These are phyloP conservation scores for Phoma sp. DNA, from an alignment of 2,329 filamentous ascomycete genomes.

Conservation along the genomic window DNA sequence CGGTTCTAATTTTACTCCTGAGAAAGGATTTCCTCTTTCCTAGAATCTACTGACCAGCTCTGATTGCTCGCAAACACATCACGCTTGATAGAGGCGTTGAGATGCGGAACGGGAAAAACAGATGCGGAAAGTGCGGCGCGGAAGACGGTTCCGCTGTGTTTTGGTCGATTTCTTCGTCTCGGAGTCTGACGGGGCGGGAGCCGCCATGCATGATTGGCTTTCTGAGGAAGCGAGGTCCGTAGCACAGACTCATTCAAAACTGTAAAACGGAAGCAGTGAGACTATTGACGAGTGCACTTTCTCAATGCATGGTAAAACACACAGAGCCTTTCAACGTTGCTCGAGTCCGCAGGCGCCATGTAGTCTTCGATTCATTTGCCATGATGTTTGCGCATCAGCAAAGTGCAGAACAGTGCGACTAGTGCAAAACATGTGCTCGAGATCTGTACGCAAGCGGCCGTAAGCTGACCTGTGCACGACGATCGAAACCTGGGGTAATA, in stretches of 20 bases:
- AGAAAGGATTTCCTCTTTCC: not conserved
- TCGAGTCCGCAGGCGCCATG: too few species aligned
- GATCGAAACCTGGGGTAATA: too few species aligned
- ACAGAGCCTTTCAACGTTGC: too few species aligned
- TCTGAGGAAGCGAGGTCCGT: not conserved
- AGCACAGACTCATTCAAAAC: too few species aligned
- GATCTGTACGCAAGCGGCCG: too few species aligned
- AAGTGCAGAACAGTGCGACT: not conserved
- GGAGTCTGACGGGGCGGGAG: not conserved
- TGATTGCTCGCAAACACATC: not conserved
- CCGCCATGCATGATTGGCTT: constrained; percentile 1
- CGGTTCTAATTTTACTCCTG: too few species aligned
- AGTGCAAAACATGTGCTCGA: too few species aligned
- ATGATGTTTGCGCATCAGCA: not conserved
- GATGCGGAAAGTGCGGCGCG: constrained; percentile 1
- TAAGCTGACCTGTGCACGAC: too few species aligned
- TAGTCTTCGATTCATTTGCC: too few species aligned
- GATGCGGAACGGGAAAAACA: not conserved
- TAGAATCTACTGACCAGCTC: not conserved
- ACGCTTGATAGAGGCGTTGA: not conserved
- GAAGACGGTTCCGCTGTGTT: not conserved
- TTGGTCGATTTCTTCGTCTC: not conserved
- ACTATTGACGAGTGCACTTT: too few species aligned
- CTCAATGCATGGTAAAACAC: too few species aligned
- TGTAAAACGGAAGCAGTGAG: too few species aligned